These are phyloP conservation scores for Fusarium sp. DNA, from an alignment of 2,329 filamentous ascomycete genomes.

Conservation along the genomic window DNA sequence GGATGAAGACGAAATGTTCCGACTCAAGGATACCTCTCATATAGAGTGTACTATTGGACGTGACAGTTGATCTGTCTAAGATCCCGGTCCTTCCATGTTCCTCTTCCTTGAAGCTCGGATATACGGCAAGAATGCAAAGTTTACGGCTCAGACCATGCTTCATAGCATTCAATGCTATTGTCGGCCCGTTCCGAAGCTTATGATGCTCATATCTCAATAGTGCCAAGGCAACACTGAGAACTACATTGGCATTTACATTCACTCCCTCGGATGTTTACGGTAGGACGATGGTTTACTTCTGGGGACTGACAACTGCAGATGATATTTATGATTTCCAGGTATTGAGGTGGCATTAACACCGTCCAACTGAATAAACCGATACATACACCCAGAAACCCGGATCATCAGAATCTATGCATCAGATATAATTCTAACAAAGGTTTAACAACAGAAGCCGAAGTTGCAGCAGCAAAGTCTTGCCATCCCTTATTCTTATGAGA, in stretches of 20 bases:
- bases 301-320: neutral
- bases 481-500: neutral
- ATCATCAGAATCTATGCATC: neutral
- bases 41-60: accelerated
- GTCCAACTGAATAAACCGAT: too few species aligned
- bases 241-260: accelerated
- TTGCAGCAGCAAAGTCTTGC: neutral
- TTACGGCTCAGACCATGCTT: neutral
- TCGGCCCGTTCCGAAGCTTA: neutral
- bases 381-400: accelerated
- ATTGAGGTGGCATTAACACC: accelerated
- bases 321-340: accelerated
- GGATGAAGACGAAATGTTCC: too few species aligned
- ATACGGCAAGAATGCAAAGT: neutral
- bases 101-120: neutral
- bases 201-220: accelerated
- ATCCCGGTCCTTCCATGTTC: too few species aligned
- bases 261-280: accelerated
- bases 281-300: neutral
- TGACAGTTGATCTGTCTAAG: too few species aligned
- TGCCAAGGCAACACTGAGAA: too few species aligned
- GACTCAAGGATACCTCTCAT: too few species aligned
- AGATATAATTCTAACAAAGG: neutral
- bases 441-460: neutral
- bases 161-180: too few species aligned